Evolutionary conservation across 163 green algal species (phyloP).

Genomic region (Scenedesmus sp.): DNA sequence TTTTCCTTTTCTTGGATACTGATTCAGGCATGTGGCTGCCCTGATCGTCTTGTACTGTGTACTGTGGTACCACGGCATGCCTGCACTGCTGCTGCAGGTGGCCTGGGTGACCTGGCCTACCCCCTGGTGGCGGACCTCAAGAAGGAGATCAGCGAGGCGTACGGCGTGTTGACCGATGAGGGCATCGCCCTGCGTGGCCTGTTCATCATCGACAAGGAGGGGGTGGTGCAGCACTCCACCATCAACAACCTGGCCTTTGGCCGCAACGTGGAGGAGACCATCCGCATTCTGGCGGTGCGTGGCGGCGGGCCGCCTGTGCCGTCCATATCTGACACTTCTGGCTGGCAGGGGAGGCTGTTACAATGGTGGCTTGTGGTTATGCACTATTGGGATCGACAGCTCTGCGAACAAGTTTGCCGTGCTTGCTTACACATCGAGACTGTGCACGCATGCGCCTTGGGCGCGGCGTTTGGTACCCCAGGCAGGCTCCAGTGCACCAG

Average conservation of each 20-base stretch:
- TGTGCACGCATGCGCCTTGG: background rate
- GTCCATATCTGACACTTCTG: no score
- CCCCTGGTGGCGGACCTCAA: conserved; percentile 97
- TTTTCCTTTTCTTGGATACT: no score
- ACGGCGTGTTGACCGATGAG: conserved; percentile 87
- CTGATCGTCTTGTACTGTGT: background rate
- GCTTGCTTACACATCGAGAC: background rate
- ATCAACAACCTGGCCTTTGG: conserved; percentile 99
- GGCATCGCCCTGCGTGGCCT: conserved; percentile 97
- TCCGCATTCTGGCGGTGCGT: conserved; percentile 89
- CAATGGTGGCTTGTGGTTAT: background rate
- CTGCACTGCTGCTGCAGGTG: conserved; percentile 68
- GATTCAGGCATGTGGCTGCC: background rate
- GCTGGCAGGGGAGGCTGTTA: no score
- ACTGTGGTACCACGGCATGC: no score
- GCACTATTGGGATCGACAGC: background rate
- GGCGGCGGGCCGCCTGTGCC: background rate
- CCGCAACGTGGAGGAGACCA: conserved; percentile 96
- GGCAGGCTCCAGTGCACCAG: background rate
- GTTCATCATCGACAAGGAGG: conserved; percentile 99
- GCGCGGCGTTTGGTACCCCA: background rate
- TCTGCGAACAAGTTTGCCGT: background rate
- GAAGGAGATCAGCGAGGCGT: conserved; percentile 90
- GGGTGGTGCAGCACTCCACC: conserved; percentile 96
- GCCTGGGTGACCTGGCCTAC: conserved; percentile 95